Evolutionary conservation across 768 basidiomycete genomes (phyloP), one percentile per base, ranked within the genome.

Genomic region (Suillus clintonianus): DNA sequence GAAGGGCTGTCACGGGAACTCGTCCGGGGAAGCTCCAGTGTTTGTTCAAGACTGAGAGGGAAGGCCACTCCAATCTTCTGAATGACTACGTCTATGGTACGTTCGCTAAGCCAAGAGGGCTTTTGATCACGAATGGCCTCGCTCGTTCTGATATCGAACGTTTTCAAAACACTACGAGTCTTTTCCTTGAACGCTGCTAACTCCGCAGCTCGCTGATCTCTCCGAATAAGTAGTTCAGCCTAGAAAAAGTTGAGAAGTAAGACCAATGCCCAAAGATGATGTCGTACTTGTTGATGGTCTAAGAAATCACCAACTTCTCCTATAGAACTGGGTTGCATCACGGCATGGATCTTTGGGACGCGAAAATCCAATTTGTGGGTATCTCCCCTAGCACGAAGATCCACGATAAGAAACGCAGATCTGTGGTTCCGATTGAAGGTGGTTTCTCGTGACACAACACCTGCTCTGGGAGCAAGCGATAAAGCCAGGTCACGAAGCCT

Each of bases 291-390:
- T 47, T 94, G 79, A 68, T 94, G 83, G 71, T 97, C 94, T 45
- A 94, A 75, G 66, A 95, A 93, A 72, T 98, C 96, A 17, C 90
- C 92, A 9, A 98, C 79, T 72, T 97, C 92, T 24, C 90, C 90
- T 58, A 98, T 89, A 0, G 97, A 96, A 66, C 92, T 93, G 11
- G 96, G 90, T 73, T 95, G 95, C 90, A 97, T 89, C 39, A 97
- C 91, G 1, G 96, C 95, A 70, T 98, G 94, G 3, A 94, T 86
- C 74, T 90, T 92, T 9, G 85, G 86, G 27, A 96, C 76, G 1
- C 79, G 74, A 36, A 95, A 64, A 41, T 86, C 79, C 32, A 92
- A 54, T n/a, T 61, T 32, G 37, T 68, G 73, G 7, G 71, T 71
- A 56, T 81, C 79, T 24, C 67, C 70, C 6, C 73, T 68, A n/a